Conservation (phyloP, 192 early-diverging fungal species). For the Coemansia reversa region DNA sequence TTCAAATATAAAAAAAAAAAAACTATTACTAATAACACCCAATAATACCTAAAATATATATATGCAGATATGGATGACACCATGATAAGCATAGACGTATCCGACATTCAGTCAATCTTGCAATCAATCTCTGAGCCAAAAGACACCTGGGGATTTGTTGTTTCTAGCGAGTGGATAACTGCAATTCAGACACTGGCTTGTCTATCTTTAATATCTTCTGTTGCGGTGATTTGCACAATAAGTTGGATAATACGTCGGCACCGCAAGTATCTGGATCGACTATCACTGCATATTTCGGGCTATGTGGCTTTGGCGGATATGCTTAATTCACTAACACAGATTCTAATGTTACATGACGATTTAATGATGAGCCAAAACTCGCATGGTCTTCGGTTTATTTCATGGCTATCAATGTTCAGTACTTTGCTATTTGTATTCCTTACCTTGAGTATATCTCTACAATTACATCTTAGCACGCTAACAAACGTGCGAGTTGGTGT, state of each 20-base stretch:
- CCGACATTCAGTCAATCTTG: too few relatives aligned
- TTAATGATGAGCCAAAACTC: slow-evolving; percentile 27
- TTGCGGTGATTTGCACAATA: slow-evolving; percentile 11
- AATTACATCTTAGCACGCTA: slow-evolving; percentile 48
- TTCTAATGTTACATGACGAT: slow-evolving; percentile 31
- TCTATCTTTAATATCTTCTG: slow-evolving; percentile 30
- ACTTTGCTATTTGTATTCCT: slow-evolving; percentile 32
- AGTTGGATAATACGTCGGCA: slow-evolving; percentile 13
- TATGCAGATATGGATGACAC: too few relatives aligned
- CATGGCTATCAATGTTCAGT: slow-evolving; percentile 42
- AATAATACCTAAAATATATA: too few relatives aligned
- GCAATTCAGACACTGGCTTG: slow-evolving; percentile 25
- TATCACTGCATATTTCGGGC: slow-evolving; percentile 39
- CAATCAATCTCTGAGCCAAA: too few relatives aligned
- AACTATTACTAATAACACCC: too few relatives aligned
- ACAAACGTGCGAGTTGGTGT: slow-evolving; percentile 27
- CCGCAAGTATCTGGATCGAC: slow-evolving; percentile 26
- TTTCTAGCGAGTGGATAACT: slow-evolving; percentile 24
- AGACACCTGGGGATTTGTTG: slow-evolving; percentile 27
- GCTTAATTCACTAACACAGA: slow-evolving; percentile 16
- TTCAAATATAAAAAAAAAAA: too few relatives aligned
- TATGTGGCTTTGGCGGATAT: slow-evolving; percentile 29
- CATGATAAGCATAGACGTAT: too few relatives aligned
- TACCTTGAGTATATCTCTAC: slow-evolving; percentile 31
- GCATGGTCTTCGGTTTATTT: slow-evolving; percentile 22